phyloP scores from a whole-genome alignment of 2,329 filamentous ascomycete species.

The Neonectria faginata region DNA sequence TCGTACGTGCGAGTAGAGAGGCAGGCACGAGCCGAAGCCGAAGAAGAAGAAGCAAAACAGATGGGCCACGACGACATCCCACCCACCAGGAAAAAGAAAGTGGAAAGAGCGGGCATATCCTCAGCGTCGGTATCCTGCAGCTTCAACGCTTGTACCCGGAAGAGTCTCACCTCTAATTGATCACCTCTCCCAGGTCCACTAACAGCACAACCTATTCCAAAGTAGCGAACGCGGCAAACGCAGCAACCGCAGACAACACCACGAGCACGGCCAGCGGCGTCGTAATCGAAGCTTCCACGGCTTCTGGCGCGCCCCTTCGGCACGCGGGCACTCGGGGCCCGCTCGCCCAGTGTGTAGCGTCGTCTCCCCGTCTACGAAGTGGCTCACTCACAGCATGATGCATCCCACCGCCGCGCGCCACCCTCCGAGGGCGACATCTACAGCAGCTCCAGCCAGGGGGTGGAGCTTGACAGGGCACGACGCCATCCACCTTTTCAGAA shows the following conservation, averaged over 20 bases:
- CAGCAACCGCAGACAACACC: slow-evolving; percentile 4
- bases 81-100: slow-evolving; percentile 15
- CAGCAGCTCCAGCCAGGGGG: not conserved
- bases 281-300: slow-evolving; percentile 29
- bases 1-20: not conserved
- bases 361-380: not conserved
- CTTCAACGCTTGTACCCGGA: not conserved
- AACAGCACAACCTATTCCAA: not conserved
- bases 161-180: slow-evolving; percentile 6
- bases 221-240: not conserved
- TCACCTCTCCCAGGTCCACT: not conserved
- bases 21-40: slow-evolving; percentile 1
- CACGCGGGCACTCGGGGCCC: slow-evolving; percentile 7
- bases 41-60: slow-evolving; percentile 2
- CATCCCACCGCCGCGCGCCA: slow-evolving; percentile 9
- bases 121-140: slow-evolving; percentile 15
- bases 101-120: slow-evolving; percentile 24
- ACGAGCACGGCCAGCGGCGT: slow-evolving; percentile 4
- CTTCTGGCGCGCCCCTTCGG: slow-evolving; percentile 26
- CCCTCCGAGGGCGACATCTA: not conserved
- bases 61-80: slow-evolving; percentile 1
- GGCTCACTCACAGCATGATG: slow-evolving; percentile 9
- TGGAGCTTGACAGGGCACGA: slow-evolving; percentile 13
- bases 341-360: slow-evolving; percentile 5
- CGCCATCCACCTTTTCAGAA: slow-evolving; percentile 14